These are phyloP conservation scores for Puccinia polysora DNA, from an alignment of 1,284 basidiomycete species.

Conservation along the genomic window DNA sequence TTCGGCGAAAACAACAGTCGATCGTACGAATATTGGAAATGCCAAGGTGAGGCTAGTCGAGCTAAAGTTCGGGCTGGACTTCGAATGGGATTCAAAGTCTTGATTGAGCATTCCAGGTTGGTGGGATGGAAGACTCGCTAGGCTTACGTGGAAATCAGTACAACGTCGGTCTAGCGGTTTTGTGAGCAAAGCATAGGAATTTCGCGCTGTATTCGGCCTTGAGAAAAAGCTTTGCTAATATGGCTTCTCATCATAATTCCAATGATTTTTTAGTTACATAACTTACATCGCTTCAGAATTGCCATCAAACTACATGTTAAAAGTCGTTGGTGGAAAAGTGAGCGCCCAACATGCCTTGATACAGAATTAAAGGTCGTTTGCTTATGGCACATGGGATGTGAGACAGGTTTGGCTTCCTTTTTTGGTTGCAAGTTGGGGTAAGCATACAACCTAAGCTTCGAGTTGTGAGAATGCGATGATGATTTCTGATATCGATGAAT, in stretches of 20 bases:
- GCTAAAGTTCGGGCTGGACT: not conserved
- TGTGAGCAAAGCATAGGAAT: constrained; percentile 33
- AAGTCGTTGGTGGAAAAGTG: constrained; percentile 46
- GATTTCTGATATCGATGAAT: too few species aligned
- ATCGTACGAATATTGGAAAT: constrained; percentile 44
- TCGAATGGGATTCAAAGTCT: not conserved
- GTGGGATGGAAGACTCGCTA: constrained; percentile 11
- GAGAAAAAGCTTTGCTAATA: too few species aligned
- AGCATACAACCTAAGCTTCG: not conserved
- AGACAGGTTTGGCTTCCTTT: constrained; percentile 37
- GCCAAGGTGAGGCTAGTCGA: constrained; percentile 22
- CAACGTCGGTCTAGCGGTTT: constrained; percentile 37
- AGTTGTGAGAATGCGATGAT: not conserved
- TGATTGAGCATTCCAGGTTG: constrained; percentile 14
- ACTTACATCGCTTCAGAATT: constrained; percentile 45
- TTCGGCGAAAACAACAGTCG: constrained; percentile 26
- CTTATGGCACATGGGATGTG: not conserved
- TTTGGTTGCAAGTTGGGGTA: constrained; percentile 37
- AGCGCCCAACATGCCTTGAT: too few species aligned
- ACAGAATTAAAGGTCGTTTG: too few species aligned
- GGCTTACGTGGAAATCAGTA: constrained; percentile 23
- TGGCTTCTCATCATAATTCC: too few species aligned
- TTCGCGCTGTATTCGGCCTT: too few species aligned
- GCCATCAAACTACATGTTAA: constrained; percentile 47
- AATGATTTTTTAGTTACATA: constrained; percentile 43